Evolutionary conservation across 345 rosid genomes (phyloP), one percentile per base, ranked within the genome.

Genomic region (Eucalyptus marginata): DNA sequence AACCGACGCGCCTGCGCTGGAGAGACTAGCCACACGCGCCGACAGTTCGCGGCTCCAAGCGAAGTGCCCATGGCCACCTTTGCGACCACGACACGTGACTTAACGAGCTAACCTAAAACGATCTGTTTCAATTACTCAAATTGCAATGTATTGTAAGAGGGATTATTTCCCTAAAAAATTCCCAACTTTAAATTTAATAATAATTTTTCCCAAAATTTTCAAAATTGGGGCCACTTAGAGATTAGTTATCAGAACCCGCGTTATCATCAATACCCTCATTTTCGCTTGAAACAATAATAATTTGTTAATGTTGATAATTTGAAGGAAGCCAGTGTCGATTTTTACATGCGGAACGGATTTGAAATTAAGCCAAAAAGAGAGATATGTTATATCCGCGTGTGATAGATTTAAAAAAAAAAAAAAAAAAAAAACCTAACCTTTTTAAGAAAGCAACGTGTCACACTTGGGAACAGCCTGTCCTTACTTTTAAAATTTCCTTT

Each of bases 161-260:
- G 33, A 29, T 27, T 29, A 62, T 12, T 27, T 8, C n/a, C 36
- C 36, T 13, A n/a, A 3, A 64, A 64, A n/a, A 16, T 29, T n/a
- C 71, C 71, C 36, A 13, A n/a, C 18, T n/a, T 64, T 14, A 64
- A 13, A 64, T n/a, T 15, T 14, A 64, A n/a, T 64, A 14, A n/a
- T 33, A n/a, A n/a, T n/a, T 64, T 16, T 15, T 0, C 5, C 20
- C 18, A 7, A 76, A 5, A 10, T 36, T 20, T 36, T 36, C 7
- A 10, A 76, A 11, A 20, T 76, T 0, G 2, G 15, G 13, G 8
- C 47, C 47, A 22, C 29, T 40, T 10, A 40, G 25, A 36, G 4
- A 71, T 36, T 71, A 71, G 12, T 20, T 71, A 36, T 36, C 1
- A 11, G 2, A 6, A 76, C 20, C 2, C 9, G 2, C 3, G 0